phyloP scores from a whole-genome alignment of 176 grass and related monocot genomes.

The Oryza australiensis region DNA sequence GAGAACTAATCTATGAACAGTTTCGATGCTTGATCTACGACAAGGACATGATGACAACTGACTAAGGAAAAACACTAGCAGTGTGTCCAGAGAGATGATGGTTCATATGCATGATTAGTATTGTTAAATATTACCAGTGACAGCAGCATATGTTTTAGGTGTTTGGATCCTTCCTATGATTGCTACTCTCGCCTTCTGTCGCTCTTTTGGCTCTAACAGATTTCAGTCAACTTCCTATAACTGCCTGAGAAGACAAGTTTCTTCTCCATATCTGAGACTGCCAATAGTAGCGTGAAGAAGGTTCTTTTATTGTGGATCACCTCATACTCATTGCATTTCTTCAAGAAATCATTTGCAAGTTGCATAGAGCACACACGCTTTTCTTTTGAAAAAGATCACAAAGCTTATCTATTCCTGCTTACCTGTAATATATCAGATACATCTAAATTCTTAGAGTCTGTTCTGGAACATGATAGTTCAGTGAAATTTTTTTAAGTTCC shows the following conservation, averaged over 20 bases:
- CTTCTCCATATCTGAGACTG: constrained; percentile 31
- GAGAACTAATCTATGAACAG: constrained; percentile 39
- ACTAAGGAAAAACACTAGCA: constrained; percentile 40
- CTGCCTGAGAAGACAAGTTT: constrained; percentile 67
- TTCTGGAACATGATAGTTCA: constrained; percentile 28
- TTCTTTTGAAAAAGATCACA: constrained; percentile 7
- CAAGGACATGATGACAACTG: constrained; percentile 57
- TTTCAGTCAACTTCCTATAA: constrained; percentile 61
- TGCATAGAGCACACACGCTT: constrained; percentile 38
- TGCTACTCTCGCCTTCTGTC: constrained; percentile 48
- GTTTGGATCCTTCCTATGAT: constrained; percentile 55
- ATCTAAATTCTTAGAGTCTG: not conserved
- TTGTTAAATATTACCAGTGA: constrained; percentile 49
- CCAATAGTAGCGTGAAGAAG: constrained; percentile 40
- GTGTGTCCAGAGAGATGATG: constrained; percentile 41
- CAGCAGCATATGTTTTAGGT: constrained; percentile 40
- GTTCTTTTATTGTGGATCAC: constrained; percentile 41
- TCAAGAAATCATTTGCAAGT: constrained; percentile 37
- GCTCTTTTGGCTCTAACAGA: constrained; percentile 45
- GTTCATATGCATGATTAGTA: constrained; percentile 51
- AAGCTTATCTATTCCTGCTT: not conserved
- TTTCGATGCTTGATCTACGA: constrained; percentile 49
- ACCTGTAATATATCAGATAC: not conserved
- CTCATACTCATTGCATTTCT: constrained; percentile 31
- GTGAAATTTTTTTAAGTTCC: not conserved